These are phyloP conservation scores for Euphorbia celastroides DNA, from an alignment of 441 rosid species.

Conservation along the genomic window DNA sequence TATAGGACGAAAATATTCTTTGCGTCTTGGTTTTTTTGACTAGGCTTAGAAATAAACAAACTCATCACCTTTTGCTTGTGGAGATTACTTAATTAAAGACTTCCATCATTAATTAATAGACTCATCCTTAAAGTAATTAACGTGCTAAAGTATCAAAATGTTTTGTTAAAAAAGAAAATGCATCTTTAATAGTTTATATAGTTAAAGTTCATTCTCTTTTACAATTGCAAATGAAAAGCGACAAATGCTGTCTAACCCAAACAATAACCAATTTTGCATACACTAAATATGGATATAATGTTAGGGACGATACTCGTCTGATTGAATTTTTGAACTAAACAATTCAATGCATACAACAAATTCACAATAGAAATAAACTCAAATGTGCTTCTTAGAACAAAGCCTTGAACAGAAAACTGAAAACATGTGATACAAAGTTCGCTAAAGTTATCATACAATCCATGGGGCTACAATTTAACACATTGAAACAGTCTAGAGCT, in stretches of 20 bases:
- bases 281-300: background rate
- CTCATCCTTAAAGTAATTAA: background rate
- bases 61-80: slow-evolving; percentile 14
- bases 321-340: background rate
- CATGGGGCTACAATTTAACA: slow-evolving; percentile 22
- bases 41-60: background rate
- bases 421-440: slow-evolving; percentile 18
- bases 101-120: slow-evolving; percentile 9
- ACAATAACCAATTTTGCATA: background rate
- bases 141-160: slow-evolving; percentile 6
- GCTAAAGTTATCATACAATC: no score
- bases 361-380: background rate
- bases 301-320: background rate
- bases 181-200: background rate
- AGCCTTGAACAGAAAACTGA: slow-evolving; percentile 16
- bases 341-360: background rate
- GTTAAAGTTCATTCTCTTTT: slow-evolving; percentile 4
- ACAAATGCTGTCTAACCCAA: background rate
- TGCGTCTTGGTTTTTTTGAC: slow-evolving; percentile 12
- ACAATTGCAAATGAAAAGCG: background rate
- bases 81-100: slow-evolving; percentile 19
- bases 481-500: slow-evolving; percentile 22
- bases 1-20: slow-evolving; percentile 29
- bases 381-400: slow-evolving; percentile 10
- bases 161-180: background rate